phyloP scores from a whole-genome alignment of 306 rosid species.

The Neltuma alba region DNA sequence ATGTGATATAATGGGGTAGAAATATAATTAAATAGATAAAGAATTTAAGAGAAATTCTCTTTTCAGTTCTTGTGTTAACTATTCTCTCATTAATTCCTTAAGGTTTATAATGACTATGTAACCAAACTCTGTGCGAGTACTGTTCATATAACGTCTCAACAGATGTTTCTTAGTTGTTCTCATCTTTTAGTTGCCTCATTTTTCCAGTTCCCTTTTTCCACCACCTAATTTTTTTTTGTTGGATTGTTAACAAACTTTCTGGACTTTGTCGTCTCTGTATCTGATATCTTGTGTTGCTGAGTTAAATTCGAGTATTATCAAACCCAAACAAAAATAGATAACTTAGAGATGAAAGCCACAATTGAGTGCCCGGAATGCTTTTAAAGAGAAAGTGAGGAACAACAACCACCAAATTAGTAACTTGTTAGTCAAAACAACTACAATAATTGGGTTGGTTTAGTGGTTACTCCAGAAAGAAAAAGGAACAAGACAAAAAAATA shows the following conservation, averaged over 20 bases:
- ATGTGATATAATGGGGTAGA: too few species aligned
- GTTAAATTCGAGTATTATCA: too few species aligned
- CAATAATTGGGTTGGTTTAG: not conserved
- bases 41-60: not conserved
- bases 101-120: too few species aligned
- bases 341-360: not conserved
- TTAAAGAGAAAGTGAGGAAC: not conserved
- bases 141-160: not conserved
- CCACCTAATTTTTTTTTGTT: not conserved
- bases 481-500: too few species aligned
- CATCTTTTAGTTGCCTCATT: not conserved
- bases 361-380: not conserved
- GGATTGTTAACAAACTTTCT: not conserved
- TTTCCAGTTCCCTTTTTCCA: not conserved
- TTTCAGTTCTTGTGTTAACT: not conserved
- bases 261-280: too few species aligned
- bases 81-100: too few species aligned
- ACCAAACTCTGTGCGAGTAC: not conserved
- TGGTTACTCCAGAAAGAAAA: not conserved
- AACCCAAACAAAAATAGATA: too few species aligned
- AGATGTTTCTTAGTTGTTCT: not conserved
- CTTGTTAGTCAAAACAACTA: not conserved
- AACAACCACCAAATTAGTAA: not conserved
- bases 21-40: too few species aligned
- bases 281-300: too few species aligned